phyloP scores from a whole-genome alignment of 1,284 basidiomycete genomes.

The Fomitopsis schrenkii region DNA sequence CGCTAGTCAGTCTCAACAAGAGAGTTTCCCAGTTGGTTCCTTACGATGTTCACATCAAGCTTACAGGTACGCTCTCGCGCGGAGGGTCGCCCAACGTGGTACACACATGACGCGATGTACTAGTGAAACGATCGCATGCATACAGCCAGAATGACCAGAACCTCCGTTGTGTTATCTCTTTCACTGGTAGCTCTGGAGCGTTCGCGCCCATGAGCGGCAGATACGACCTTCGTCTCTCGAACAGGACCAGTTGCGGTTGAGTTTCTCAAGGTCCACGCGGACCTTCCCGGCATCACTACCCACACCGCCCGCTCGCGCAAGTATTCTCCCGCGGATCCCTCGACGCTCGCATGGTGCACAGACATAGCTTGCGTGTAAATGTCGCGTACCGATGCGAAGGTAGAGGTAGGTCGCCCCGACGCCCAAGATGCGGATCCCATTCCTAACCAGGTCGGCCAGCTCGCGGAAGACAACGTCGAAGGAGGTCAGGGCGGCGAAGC shows the following conservation, averaged over 20 bases:
- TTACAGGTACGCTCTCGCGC: neutral
- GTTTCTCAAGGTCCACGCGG: neutral
- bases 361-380: neutral
- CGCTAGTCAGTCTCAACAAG: too few species aligned
- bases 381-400: neutral
- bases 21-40: too few species aligned
- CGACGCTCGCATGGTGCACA: neutral
- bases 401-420: neutral
- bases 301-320: neutral
- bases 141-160: neutral
- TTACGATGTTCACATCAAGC: neutral
- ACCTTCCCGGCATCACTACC: neutral
- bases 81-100: neutral
- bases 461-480: neutral
- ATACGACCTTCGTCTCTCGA: neutral
- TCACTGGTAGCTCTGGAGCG: neutral
- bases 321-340: slow-evolving; percentile 1
- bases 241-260: neutral
- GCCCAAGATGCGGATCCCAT: neutral
- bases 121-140: neutral
- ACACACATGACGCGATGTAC: neutral
- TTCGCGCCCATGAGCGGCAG: neutral
- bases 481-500: slow-evolving; percentile 9
- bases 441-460: neutral
- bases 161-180: neutral